Conservation (phyloP, 345 rosid species). For the Triadica sebifera region DNA sequence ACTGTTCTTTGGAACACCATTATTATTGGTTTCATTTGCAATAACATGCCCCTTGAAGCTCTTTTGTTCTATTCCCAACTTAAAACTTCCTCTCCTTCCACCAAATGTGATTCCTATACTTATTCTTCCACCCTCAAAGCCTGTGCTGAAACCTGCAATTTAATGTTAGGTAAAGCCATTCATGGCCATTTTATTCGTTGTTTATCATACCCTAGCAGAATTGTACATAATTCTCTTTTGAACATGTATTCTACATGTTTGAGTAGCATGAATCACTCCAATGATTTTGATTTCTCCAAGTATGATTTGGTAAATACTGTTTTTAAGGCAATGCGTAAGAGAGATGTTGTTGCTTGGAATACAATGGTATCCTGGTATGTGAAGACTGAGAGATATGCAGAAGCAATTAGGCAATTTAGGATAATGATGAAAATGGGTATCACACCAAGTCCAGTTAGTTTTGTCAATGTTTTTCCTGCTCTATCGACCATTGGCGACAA, state of each 20-base stretch:
- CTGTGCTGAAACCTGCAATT: constrained; percentile 55
- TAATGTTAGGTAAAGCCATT: constrained; percentile 59
- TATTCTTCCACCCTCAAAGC: constrained; percentile 88
- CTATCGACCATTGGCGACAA: constrained; percentile 42
- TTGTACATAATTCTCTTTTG: constrained; percentile 73
- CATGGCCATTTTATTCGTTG: constrained; percentile 80
- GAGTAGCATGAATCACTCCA: constrained; percentile 25
- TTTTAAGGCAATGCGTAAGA: constrained; percentile 59
- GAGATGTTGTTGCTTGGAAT: constrained; percentile 83
- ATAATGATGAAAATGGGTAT: constrained; percentile 65
- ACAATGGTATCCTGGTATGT: constrained; percentile 76
- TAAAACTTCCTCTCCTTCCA: constrained; percentile 49
- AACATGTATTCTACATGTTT: constrained; percentile 72
- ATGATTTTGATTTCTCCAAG: constrained; percentile 27
- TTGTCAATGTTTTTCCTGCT: constrained; percentile 79
- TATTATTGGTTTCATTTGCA: constrained; percentile 82
- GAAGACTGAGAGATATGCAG: constrained; percentile 52
- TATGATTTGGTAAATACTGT: constrained; percentile 59
- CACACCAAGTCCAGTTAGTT: constrained; percentile 67
- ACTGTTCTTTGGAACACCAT: constrained; percentile 83
- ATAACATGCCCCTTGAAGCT: constrained; percentile 68
- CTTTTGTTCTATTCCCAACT: constrained; percentile 64
- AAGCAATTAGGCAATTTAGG: constrained; percentile 56
- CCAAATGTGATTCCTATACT: constrained; percentile 61
- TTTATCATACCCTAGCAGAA: constrained; percentile 60